Base-by-base conservation (phyloP, 2,329 filamentous ascomycete genomes). In the Alternaria alternata region DNA sequence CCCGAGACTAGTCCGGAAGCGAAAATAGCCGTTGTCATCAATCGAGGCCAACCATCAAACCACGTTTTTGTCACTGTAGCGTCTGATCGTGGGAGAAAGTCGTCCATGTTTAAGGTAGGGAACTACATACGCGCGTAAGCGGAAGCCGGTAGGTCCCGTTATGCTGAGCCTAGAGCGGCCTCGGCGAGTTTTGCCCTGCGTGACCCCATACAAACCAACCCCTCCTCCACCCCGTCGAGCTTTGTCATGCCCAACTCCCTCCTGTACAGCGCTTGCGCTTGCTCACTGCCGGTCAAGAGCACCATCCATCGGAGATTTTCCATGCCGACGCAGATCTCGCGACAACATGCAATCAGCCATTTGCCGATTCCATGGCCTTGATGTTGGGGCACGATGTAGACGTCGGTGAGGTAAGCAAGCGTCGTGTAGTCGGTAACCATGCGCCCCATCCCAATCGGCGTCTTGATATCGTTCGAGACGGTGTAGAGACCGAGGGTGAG, bases 351-450 rank as follows among this genome's bases (percentile, higher is more conserved):
- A 74, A 91, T 84, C 71, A 92, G 77, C 88, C 88, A 92, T 43
- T 80, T 84, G 3, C 87, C 90, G 1, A 92, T 80, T 0, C 90
- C 89, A 9, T 82, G 80, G 5, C 85, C 83, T 71, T 89, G 88
- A 68, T 87, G 86, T 39, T 84, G 81, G 0, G 85, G 81, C 3
- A 87, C 74, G 22, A 92, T 81, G 74, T 89, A 92, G 20, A 91
- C 87, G 69, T 92, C 90, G 26, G 89, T 89, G 39, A 90, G 77
- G 68, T 91, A 93, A 34, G 85, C 88, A 67, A 91, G 87, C 0
- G 89, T 90, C 47, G 87, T 83, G 68, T 86, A 85, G 76, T 93
- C 91, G 8, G 90, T 93, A 52, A 92, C 80, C n/a, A 91, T 75
- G 34, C 90, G 83, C 1, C 84, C 85, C 57, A 89, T 82, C 0